These are phyloP conservation scores for Termitomyces sp. DNA, from an alignment of 1,284 basidiomycete species.

Conservation along the genomic window DNA sequence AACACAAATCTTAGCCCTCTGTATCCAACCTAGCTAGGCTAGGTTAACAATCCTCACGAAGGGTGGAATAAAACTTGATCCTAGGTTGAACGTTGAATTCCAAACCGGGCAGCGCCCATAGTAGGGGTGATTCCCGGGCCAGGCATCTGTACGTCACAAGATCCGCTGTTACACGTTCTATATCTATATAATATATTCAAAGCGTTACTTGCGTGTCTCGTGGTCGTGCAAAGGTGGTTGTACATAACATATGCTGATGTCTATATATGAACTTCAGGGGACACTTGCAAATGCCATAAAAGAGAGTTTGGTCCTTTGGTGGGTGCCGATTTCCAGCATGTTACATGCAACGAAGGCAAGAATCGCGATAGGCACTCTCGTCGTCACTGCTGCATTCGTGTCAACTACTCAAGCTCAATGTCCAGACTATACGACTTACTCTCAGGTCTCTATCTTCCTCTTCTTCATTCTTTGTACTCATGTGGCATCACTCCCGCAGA, in stretches of 20 bases:
- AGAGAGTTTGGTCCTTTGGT: conserved; percentile 10
- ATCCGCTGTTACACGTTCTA: neutral
- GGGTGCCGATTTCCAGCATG: conserved; percentile 4
- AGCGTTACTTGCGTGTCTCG: conserved; percentile 16
- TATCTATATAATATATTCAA: no score
- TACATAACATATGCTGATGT: conserved; percentile 22
- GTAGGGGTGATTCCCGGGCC: neutral
- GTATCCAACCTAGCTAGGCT: no score
- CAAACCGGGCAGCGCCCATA: no score
- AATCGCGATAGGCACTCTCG: conserved; percentile 21
- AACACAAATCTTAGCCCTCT: neutral
- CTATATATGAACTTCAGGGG: conserved; percentile 18
- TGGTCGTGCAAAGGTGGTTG: conserved; percentile 16
- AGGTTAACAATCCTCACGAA: no score
- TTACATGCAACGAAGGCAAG: conserved; percentile 25
- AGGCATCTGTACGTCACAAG: neutral
- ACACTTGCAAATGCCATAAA: conserved; percentile 22
- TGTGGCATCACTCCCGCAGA: conserved; percentile 26
- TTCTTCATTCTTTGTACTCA: neutral
- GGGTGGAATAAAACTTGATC: no score
- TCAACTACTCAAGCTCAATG: conserved; percentile 39
- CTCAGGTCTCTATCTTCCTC: conserved; percentile 37
- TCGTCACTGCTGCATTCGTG: conserved; percentile 24
- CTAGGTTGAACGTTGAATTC: no score
- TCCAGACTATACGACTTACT: conserved; percentile 58